phyloP scores from a whole-genome alignment of 495 filamentous ascomycete species.

The Neohortaea acidophila region DNA sequence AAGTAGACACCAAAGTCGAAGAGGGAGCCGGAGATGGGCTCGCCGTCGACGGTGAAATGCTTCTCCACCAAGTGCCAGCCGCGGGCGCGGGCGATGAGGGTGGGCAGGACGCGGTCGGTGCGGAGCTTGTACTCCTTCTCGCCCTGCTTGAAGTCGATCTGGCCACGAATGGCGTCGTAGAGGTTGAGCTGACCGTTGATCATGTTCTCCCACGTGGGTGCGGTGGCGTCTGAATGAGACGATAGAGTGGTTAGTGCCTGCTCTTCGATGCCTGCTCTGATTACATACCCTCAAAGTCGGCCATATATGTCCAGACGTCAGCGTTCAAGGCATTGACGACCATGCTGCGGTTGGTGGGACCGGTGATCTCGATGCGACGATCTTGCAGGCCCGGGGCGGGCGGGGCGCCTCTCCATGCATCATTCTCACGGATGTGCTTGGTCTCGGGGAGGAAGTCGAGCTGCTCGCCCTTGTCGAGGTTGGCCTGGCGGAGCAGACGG shows the following conservation, averaged over 20 bases:
- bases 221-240: constrained; percentile 60
- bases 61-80: constrained; percentile 76
- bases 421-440: constrained; percentile 84
- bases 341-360: constrained; percentile 97
- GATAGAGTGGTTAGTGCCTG: constrained; percentile 1
- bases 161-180: constrained; percentile 87
- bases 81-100: constrained; percentile 48
- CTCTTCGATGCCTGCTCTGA: not conserved
- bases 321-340: constrained; percentile 96
- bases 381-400: constrained; percentile 90
- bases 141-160: constrained; percentile 93
- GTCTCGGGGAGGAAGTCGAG: constrained; percentile 96
- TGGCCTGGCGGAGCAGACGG: constrained; percentile 73
- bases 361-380: constrained; percentile 95
- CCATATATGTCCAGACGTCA: constrained; percentile 99
- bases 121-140: constrained; percentile 95
- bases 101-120: constrained; percentile 65
- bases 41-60: constrained; percentile 90
- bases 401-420: constrained; percentile 84
- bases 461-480: constrained; percentile 83
- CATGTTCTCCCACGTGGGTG: constrained; percentile 99
- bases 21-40: constrained; percentile 80
- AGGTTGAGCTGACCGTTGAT: constrained; percentile 96
- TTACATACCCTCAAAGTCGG: constrained; percentile 78
- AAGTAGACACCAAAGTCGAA: constrained; percentile 99